These are phyloP conservation scores for Arabidopsis arenosa DNA, from an alignment of 345 rosid genomes.

Conservation along the genomic window DNA sequence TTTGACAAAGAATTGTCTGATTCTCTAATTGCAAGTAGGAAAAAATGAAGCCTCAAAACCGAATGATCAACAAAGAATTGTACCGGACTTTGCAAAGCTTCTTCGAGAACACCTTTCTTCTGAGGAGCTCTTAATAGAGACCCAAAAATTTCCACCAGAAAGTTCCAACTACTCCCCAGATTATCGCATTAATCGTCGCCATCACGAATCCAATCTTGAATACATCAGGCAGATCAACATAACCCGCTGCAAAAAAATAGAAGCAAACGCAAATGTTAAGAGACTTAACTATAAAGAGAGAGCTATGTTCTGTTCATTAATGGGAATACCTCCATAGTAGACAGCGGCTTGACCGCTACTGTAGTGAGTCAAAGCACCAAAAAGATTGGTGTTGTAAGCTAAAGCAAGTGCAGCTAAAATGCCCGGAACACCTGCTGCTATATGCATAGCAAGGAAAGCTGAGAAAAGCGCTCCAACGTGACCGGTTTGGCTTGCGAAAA, in stretches of 20 bases:
- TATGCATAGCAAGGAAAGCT: constrained; percentile 97
- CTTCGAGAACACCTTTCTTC: constrained; percentile 19
- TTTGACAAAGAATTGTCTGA: constrained; percentile 32
- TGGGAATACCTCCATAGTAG: constrained; percentile 79
- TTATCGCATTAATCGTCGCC: constrained; percentile 71
- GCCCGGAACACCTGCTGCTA: constrained; percentile 91
- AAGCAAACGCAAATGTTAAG: not conserved
- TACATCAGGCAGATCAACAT: constrained; percentile 81
- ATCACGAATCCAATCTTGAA: constrained; percentile 84
- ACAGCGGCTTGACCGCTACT: constrained; percentile 99
- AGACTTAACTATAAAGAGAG: not conserved
- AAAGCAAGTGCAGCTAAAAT: constrained; percentile 80
- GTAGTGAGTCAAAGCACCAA: constrained; percentile 95
- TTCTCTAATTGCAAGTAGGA: constrained; percentile 28
- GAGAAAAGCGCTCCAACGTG: constrained; percentile 95
- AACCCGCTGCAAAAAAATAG: constrained; percentile 69
- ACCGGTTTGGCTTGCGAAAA: constrained; percentile 97
- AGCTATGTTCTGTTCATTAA: not conserved
- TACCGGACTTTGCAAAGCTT: constrained; percentile 22
- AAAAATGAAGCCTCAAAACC: not conserved
- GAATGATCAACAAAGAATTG: constrained; percentile 39
- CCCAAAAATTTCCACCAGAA: constrained; percentile 99
- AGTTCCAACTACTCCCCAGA: constrained; percentile 87
- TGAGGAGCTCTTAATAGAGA: constrained; percentile 60
- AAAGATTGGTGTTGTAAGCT: constrained; percentile 91